phyloP scores from a whole-genome alignment of 2,329 filamentous ascomycete genomes.

The Onygenales sp. region DNA sequence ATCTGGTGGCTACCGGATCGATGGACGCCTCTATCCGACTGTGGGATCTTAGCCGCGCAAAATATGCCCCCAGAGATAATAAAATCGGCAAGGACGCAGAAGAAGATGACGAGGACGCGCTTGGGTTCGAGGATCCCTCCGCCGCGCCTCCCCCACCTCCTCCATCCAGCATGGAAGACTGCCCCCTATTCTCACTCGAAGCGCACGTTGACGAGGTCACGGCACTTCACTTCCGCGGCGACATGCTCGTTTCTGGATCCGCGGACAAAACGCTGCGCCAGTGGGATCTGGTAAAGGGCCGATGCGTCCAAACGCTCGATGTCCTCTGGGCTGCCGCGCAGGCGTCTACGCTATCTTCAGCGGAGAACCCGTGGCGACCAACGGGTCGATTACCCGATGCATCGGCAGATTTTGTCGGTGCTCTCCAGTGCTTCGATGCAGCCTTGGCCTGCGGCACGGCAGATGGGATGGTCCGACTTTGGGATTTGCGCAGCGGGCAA shows the following conservation, averaged over 20 bases:
- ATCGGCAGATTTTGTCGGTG: slow-evolving; percentile 84
- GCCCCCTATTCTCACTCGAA: slow-evolving; percentile 76
- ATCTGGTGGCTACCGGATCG: slow-evolving; percentile 86
- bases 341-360: slow-evolving; percentile 59
- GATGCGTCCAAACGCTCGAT: slow-evolving; percentile 93
- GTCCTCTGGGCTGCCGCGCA: slow-evolving; percentile 97
- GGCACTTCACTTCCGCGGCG: slow-evolving; percentile 78
- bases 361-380: slow-evolving; percentile 60
- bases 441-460: slow-evolving; percentile 93
- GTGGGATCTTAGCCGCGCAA: slow-evolving; percentile 87
- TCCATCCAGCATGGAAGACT: slow-evolving; percentile 75
- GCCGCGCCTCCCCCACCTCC: slow-evolving; percentile 58
- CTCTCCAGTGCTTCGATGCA: slow-evolving; percentile 90
- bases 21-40: slow-evolving; percentile 89
- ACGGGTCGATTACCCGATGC: slow-evolving; percentile 52
- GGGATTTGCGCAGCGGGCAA: slow-evolving; percentile 93
- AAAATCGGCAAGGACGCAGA: slow-evolving; percentile 47
- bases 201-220: slow-evolving; percentile 93
- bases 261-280: slow-evolving; percentile 95
- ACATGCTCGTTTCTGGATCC: slow-evolving; percentile 88
- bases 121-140: slow-evolving; percentile 62
- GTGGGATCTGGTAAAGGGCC: slow-evolving; percentile 95
- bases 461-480: slow-evolving; percentile 91
- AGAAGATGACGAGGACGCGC: slow-evolving; percentile 46
- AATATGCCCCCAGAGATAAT: slow-evolving; percentile 64